Evolutionary conservation across 306 rosid species (phyloP), one percentile per base, ranked within the genome.

Genomic region (Inga oerstediana): DNA sequence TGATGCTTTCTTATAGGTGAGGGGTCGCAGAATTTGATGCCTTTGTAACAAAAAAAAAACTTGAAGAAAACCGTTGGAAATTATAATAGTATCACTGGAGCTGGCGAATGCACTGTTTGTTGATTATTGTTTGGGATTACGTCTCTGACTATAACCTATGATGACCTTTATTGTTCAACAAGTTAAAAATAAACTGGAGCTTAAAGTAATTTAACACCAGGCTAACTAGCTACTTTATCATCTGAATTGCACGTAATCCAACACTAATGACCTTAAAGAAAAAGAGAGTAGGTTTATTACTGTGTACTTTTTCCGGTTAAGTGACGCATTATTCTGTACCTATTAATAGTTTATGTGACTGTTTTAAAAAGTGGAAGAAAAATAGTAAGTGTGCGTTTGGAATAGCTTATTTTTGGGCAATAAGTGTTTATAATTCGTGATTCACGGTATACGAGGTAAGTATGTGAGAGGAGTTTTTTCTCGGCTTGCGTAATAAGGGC

Each of bases 111-210:
- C 72, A 52, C 46, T 79, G 45, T 83, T 75, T 35, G 44, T 65
- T 75, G 19, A 79, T 82, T 48, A 34, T 75, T 64, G 74, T 83
- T 83, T 85, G 84, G 84, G 91, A 88, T 89, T 82, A 80, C 81
- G 84, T 91, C 81, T 87, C 34, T 37, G 79, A 86, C 82, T 66
- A 80, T 74, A 59, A 80, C 65, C 32, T 71, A 56, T 59, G 75
- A 84, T 59, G 77, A 84, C 37, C 87, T 73, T 80, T 77, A 27
- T 8, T 5, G 52, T 37, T 80, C 24, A 27, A 73, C 77, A 22
- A 22, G 3, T 24, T 24, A 44, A 52, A 75, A 65, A 51, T 30
- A 11, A 20, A 16, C 46, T 15, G 14, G 71, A 83, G 59, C 69
- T 41, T 12, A 80, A 76, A 87, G 85, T 80, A 79, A 83, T 44